A percentile compares a stretch with the other conserved stretches of the same genome.
These are phyloP conservation scores for Fusarium sarcochroum DNA, from an alignment of 2,329 filamentous ascomycete species.

Conservation along the genomic window DNA sequence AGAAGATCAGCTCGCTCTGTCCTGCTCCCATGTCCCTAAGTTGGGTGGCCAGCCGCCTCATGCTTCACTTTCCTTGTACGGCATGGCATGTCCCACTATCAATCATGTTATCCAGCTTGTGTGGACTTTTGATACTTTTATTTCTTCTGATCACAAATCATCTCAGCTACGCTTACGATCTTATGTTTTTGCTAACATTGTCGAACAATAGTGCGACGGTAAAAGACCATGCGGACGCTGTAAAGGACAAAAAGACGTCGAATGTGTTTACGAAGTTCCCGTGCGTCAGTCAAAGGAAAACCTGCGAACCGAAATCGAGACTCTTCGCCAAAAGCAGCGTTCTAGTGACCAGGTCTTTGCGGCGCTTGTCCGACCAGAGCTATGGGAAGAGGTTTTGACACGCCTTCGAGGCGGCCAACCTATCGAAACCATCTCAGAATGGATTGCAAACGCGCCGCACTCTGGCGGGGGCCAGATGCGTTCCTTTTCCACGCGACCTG, in stretches of 20 bases:
- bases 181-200: slow-evolving; percentile 30
- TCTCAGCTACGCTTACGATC: neutral
- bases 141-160: neutral
- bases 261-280: slow-evolving; percentile 73
- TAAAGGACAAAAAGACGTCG: slow-evolving; percentile 65
- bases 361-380: slow-evolving; percentile 65
- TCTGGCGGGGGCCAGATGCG: slow-evolving; percentile 51
- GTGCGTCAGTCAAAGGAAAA: slow-evolving; percentile 75
- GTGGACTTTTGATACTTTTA: neutral
- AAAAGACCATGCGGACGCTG: slow-evolving; percentile 69
- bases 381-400: slow-evolving; percentile 68
- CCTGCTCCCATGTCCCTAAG: neutral
- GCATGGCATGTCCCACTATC: neutral
- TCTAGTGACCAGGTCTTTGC: slow-evolving; percentile 69
- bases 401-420: slow-evolving; percentile 68
- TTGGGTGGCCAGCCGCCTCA: neutral
- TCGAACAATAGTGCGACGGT: slow-evolving; percentile 68
- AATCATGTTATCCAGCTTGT: neutral
- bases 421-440: slow-evolving; percentile 69
- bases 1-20: neutral
- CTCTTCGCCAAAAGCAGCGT: slow-evolving; percentile 66
- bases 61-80: slow-evolving; percentile 11
- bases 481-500: slow-evolving; percentile 43
- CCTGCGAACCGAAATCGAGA: slow-evolving; percentile 71
- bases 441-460: slow-evolving; percentile 58